These are phyloP conservation scores for Stemphylium beticola DNA, from an alignment of 2,329 filamentous ascomycete species.

Conservation along the genomic window DNA sequence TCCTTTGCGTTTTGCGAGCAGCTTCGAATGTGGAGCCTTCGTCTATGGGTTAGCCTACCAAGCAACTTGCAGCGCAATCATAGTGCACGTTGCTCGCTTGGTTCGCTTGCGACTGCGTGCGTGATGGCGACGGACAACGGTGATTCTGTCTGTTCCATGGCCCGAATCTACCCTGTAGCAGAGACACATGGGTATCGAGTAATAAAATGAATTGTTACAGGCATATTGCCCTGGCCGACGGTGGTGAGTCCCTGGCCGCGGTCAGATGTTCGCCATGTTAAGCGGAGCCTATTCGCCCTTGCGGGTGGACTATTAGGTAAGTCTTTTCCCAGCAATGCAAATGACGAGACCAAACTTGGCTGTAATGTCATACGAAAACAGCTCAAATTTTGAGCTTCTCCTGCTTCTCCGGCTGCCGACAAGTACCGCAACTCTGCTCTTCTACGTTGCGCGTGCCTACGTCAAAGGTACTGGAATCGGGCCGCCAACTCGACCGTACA, in stretches of 20 bases:
- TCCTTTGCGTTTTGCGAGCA: slow-evolving; percentile 22
- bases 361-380: slow-evolving; percentile 36
- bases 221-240: slow-evolving; percentile 27
- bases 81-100: slow-evolving; percentile 18
- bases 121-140: not conserved
- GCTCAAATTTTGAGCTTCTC: slow-evolving; percentile 35
- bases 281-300: slow-evolving; percentile 43
- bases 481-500: slow-evolving; percentile 9
- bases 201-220: slow-evolving; percentile 23
- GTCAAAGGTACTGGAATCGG: slow-evolving; percentile 13
- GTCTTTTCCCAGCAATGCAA: slow-evolving; percentile 33
- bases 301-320: slow-evolving; percentile 45
- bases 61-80: slow-evolving; percentile 7
- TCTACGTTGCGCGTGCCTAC: slow-evolving; percentile 8
- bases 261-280: slow-evolving; percentile 38
- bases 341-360: slow-evolving; percentile 33
- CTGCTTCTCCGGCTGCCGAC: slow-evolving; percentile 40
- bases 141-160: slow-evolving; percentile 6
- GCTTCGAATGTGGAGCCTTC: slow-evolving; percentile 26
- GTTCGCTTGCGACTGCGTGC: slow-evolving; percentile 3
- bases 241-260: slow-evolving; percentile 22
- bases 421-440: slow-evolving; percentile 14
- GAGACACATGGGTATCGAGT: slow-evolving; percentile 10
- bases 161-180: slow-evolving; percentile 9
- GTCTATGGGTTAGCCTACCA: slow-evolving; percentile 22